Conservation (phyloP, 345 rosid species). For the Eucalyptus erythrocorys region DNA sequence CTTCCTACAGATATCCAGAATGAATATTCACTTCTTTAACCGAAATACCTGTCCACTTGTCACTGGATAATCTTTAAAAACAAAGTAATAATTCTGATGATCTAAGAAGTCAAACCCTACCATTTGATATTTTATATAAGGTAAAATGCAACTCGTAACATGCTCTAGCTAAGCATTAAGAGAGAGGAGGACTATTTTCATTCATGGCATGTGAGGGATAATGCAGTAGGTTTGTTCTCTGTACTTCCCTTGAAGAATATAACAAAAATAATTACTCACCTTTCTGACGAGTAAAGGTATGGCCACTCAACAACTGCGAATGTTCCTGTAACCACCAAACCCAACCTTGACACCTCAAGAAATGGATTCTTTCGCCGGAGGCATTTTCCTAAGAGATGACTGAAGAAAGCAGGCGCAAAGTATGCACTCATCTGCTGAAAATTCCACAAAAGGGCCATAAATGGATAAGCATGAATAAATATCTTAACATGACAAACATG, state of each 20-base stretch:
- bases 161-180: not conserved
- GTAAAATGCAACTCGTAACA: not conserved
- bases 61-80: not conserved
- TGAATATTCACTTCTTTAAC: not conserved
- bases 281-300: slow-evolving; percentile 50
- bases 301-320: slow-evolving; percentile 90
- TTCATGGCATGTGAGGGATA: not conserved
- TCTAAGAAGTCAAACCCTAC: not conserved
- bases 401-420: slow-evolving; percentile 81
- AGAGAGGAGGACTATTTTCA: not conserved
- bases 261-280: slow-evolving; percentile 25
- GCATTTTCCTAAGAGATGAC: slow-evolving; percentile 84
- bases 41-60: not conserved
- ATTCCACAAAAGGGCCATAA: not conserved
- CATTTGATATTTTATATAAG: not conserved
- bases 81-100: not conserved
- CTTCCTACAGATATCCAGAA: not conserved
- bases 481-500: not conserved
- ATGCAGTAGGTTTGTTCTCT: not conserved
- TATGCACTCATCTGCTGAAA: slow-evolving; percentile 84
- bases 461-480: not conserved
- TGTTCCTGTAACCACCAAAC: slow-evolving; percentile 50
- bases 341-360: slow-evolving; percentile 55
- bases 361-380: slow-evolving; percentile 52
- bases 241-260: not conserved